Conservation (phyloP, 129 eudicot species). For the Centaurea solstitialis region DNA sequence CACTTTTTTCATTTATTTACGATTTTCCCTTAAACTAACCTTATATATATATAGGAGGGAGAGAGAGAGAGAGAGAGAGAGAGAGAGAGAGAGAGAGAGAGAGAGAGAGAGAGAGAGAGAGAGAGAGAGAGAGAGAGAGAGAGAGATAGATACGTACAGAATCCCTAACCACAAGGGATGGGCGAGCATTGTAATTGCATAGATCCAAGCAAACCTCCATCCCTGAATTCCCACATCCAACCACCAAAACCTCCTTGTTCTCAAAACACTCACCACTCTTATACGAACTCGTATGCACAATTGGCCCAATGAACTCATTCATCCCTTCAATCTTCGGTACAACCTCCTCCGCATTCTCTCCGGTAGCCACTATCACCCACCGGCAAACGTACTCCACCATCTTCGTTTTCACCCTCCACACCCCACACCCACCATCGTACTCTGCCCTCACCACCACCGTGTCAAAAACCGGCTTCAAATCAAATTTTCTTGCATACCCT, state of each 20-base stretch:
- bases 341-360: slow-evolving; percentile 76
- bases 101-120: neutral
- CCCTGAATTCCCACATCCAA: slow-evolving; percentile 83
- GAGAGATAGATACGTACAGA: slow-evolving; percentile 41
- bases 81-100: neutral
- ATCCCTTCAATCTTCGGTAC: slow-evolving; percentile 56
- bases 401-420: slow-evolving; percentile 59
- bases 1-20: too few species aligned
- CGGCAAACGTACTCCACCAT: slow-evolving; percentile 45
- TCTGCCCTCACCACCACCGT: slow-evolving; percentile 52
- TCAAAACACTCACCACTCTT: slow-evolving; percentile 59
- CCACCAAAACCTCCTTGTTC: slow-evolving; percentile 63
- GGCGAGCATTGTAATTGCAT: slow-evolving; percentile 60
- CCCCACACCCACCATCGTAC: slow-evolving; percentile 38
- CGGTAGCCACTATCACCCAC: slow-evolving; percentile 69
- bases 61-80: neutral
- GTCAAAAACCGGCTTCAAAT: slow-evolving; percentile 43
- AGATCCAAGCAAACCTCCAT: slow-evolving; percentile 82
- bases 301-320: slow-evolving; percentile 49
- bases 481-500: slow-evolving; percentile 39
- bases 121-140: neutral
- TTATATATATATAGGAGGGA: neutral
- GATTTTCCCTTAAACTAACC: neutral
- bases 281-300: slow-evolving; percentile 57
- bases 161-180: slow-evolving; percentile 70